Percentiles rank a stretch among this genome's conserved stretches.
phyloP scores from a whole-genome alignment of 2,329 filamentous ascomycete species.

The Aureobasidium sp. region DNA sequence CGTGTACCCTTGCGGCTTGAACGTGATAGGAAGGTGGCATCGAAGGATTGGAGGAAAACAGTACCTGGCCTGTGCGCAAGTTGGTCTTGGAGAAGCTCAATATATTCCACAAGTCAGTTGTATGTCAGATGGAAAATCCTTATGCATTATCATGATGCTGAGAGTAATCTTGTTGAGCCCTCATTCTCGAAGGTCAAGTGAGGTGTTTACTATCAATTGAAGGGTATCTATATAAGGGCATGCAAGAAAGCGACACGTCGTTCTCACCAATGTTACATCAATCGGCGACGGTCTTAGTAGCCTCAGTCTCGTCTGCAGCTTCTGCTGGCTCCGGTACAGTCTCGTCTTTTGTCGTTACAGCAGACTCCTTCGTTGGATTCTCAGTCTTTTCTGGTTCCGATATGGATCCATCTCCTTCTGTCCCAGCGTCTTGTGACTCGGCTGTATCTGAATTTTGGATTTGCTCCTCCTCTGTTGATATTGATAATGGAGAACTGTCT shows the following conservation, averaged over 20 bases:
- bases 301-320: conserved; percentile 17
- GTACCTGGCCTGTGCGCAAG: neutral
- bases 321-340: conserved; percentile 19
- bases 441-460: neutral
- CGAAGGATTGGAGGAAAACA: neutral
- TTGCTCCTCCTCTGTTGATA: neutral
- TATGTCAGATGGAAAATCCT: too few species aligned
- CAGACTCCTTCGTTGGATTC: neutral
- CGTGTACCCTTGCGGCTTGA: neutral
- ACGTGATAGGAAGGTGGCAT: conserved; percentile 9
- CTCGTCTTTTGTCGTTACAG: conserved; percentile 11
- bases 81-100: neutral
- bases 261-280: neutral
- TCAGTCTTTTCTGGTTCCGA: neutral
- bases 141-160: too few species aligned
- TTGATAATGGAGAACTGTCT: neutral
- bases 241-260: neutral
- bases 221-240: conserved; percentile 8
- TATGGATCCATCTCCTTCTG: neutral
- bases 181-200: too few species aligned
- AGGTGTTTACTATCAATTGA: too few species aligned
- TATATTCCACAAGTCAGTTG: too few species aligned
- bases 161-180: too few species aligned
- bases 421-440: neutral
- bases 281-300: conserved; percentile 18